Conservation (phyloP, 371 early-diverging fungal species). For the Syncephalis plumigaleata region DNA sequence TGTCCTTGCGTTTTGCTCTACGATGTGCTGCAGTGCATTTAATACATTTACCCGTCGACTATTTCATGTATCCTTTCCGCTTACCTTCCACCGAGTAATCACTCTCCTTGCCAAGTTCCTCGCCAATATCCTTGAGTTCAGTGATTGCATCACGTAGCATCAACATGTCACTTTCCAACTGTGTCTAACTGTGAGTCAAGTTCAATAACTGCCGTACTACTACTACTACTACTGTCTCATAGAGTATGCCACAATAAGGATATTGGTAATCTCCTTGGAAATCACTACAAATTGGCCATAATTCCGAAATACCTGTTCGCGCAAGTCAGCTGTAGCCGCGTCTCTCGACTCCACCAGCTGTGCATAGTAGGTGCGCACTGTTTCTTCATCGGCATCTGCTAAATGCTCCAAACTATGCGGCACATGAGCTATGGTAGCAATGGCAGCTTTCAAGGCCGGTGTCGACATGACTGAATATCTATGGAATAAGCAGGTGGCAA, state of each 20-base stretch:
- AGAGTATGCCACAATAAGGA: conserved; percentile 3
- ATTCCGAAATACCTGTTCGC: conserved; percentile 81
- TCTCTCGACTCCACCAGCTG: conserved; percentile 55
- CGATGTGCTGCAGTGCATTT: too few relatives aligned
- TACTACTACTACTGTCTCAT: not conserved
- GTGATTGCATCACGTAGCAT: conserved; percentile 28
- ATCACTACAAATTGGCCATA: conserved; percentile 88
- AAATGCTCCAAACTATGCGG: conserved; percentile 30
- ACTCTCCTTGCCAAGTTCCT: conserved; percentile 21
- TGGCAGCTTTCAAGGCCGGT: too few relatives aligned
- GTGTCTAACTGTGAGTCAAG: conserved; percentile 3
- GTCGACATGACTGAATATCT: too few relatives aligned
- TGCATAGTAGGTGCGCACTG: conserved; percentile 31
- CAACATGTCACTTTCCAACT: conserved; percentile 51
- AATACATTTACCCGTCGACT: too few relatives aligned
- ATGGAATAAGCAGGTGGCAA: too few relatives aligned
- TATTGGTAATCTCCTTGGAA: conserved; percentile 77
- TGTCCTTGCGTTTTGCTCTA: too few relatives aligned
- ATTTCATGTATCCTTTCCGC: too few relatives aligned
- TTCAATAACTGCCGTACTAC: not conserved
- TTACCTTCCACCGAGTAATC: too few relatives aligned
- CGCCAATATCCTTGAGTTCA: conserved; percentile 32
- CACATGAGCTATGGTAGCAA: not conserved
- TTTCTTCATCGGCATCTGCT: conserved; percentile 38
- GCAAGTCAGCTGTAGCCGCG: conserved; percentile 61